phyloP scores from a whole-genome alignment of 2,329 filamentous ascomycete species.

The Pestalotiopsis sp. region DNA sequence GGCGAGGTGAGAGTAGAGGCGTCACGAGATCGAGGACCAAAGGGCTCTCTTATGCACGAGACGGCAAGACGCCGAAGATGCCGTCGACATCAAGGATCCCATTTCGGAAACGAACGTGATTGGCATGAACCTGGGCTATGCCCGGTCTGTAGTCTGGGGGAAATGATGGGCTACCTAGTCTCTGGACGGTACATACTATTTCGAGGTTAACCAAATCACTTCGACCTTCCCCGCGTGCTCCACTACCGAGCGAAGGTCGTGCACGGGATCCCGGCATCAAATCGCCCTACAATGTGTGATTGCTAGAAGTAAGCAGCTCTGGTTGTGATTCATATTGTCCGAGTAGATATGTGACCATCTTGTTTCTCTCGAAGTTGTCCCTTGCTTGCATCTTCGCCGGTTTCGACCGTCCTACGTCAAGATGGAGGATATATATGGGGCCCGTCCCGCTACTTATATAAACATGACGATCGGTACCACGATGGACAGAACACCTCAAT shows the following conservation, averaged over 20 bases:
- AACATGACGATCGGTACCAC: background rate
- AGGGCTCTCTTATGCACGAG: background rate
- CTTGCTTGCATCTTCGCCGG: background rate
- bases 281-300: background rate
- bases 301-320: background rate
- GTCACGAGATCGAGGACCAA: background rate
- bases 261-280: background rate
- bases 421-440: background rate
- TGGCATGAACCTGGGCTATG: background rate
- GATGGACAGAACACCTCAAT: background rate
- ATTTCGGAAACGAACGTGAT: background rate
- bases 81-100: background rate
- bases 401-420: background rate
- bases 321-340: background rate
- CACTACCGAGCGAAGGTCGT: background rate
- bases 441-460: background rate
- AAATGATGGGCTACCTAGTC: background rate
- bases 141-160: background rate
- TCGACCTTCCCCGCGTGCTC: background rate
- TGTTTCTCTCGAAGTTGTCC: background rate
- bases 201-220: background rate
- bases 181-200: background rate
- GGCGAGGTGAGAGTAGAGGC: background rate
- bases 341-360: background rate
- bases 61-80: background rate